phyloP scores from a whole-genome alignment of 2,329 filamentous ascomycete species.

The Aspergillus tubingensis region DNA sequence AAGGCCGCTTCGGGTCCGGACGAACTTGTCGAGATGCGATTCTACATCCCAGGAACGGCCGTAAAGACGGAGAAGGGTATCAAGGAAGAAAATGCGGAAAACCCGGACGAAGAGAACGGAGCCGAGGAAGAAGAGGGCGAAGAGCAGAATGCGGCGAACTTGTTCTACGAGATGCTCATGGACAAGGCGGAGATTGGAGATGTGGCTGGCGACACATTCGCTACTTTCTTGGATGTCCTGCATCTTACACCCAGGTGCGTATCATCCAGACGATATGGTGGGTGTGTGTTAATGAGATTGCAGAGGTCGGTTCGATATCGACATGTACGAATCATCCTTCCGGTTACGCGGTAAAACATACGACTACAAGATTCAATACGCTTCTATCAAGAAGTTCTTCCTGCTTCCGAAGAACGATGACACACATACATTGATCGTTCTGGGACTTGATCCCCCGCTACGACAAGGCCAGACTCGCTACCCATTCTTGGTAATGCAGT shows the following conservation, averaged over 20 bases:
- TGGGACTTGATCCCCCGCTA: conserved; percentile 90
- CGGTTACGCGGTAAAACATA: conserved; percentile 97
- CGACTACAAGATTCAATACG: conserved; percentile 99
- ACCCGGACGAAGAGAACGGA: conserved; percentile 66
- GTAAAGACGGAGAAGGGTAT: conserved; percentile 70
- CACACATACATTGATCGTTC: conserved; percentile 88
- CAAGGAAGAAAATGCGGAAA: conserved; percentile 59
- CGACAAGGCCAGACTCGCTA: conserved; percentile 97
- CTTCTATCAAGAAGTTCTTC: conserved; percentile 98
- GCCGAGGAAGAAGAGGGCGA: conserved; percentile 71
- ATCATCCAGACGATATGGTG: conserved; percentile 10
- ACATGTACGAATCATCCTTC: conserved; percentile 99
- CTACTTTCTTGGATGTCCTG: conserved; percentile 92
- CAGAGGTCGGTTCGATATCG: conserved; percentile 98
- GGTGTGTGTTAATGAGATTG: conserved; percentile 18
- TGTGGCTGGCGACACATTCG: conserved; percentile 96
- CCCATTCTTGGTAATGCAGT: conserved; percentile 98
- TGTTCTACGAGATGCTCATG: conserved; percentile 98
- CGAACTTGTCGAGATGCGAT: conserved; percentile 96
- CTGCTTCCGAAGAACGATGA: conserved; percentile 98
- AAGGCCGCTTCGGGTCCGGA: conserved; percentile 88
- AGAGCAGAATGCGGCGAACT: conserved; percentile 90
- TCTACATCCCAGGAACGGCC: conserved; percentile 93
- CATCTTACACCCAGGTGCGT: conserved; percentile 88
- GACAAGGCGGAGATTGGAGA: conserved; percentile 99